These are phyloP conservation scores for Hypoxylon intermedium DNA, from an alignment of 495 filamentous ascomycete genomes.

Conservation along the genomic window DNA sequence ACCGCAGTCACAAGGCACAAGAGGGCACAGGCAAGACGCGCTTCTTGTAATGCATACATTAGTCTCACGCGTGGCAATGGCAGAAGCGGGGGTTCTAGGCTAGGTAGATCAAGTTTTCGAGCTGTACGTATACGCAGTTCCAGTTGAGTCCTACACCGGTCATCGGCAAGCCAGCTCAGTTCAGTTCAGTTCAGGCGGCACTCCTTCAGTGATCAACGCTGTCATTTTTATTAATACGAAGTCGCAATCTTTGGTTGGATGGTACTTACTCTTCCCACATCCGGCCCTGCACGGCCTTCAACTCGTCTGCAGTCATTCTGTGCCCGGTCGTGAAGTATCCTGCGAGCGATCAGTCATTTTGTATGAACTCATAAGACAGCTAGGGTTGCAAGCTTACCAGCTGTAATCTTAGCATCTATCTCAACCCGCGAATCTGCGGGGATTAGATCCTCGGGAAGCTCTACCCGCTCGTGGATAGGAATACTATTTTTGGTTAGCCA, in stretches of 20 bases:
- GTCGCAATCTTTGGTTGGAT: slow-evolving; percentile 16
- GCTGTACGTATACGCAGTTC: slow-evolving; percentile 22
- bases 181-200: slow-evolving; percentile 17
- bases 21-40: slow-evolving; percentile 28
- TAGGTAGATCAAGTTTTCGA: slow-evolving; percentile 37
- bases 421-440: slow-evolving; percentile 94
- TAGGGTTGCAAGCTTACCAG: slow-evolving; percentile 71
- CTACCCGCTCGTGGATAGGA: slow-evolving; percentile 89
- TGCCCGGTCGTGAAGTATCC: slow-evolving; percentile 89
- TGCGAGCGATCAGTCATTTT: slow-evolving; percentile 43
- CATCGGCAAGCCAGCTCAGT: slow-evolving; percentile 18
- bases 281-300: slow-evolving; percentile 83
- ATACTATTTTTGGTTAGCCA: slow-evolving; percentile 61
- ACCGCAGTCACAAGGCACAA: slow-evolving; percentile 32
- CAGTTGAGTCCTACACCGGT: slow-evolving; percentile 30
- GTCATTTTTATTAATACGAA: slow-evolving; percentile 40
- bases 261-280: slow-evolving; percentile 84
- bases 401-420: slow-evolving; percentile 98
- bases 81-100: slow-evolving; percentile 31
- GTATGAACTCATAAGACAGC: background rate
- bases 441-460: slow-evolving; percentile 93
- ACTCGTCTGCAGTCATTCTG: slow-evolving; percentile 84
- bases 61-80: slow-evolving; percentile 39
- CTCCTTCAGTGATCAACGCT: slow-evolving; percentile 55
- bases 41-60: slow-evolving; percentile 34